phyloP scores from a whole-genome alignment of 495 filamentous ascomycete genomes.

The Xylaria venustula region DNA sequence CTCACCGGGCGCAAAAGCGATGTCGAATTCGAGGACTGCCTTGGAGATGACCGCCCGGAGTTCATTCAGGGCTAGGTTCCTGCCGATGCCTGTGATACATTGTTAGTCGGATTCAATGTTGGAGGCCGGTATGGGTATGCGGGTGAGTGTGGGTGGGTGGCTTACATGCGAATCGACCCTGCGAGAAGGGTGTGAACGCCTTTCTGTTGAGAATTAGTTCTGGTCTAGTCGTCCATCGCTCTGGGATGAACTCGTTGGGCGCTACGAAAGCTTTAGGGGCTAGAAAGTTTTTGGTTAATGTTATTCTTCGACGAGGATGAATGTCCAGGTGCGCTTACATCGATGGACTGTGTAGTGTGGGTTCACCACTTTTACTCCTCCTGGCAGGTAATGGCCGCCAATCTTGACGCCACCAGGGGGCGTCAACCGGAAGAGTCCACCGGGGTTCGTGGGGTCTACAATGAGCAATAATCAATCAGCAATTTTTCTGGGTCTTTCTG shows the following conservation, averaged over 20 bases:
- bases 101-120: background rate
- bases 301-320: background rate
- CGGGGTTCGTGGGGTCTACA: slow-evolving; percentile 48
- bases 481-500: slow-evolving; percentile 31
- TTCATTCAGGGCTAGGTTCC: slow-evolving; percentile 35
- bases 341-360: slow-evolving; percentile 32
- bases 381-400: slow-evolving; percentile 9
- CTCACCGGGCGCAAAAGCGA: slow-evolving; percentile 34
- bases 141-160: no score
- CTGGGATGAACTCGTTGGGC: slow-evolving; percentile 41
- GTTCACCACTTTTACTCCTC: slow-evolving; percentile 22
- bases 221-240: slow-evolving; percentile 41
- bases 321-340: background rate
- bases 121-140: no score
- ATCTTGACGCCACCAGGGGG: slow-evolving; percentile 25
- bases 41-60: slow-evolving; percentile 37
- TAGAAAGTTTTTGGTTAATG: background rate
- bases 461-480: slow-evolving; percentile 52
- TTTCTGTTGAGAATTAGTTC: slow-evolving; percentile 35
- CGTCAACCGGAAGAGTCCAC: slow-evolving; percentile 36
- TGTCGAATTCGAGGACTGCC: slow-evolving; percentile 33
- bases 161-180: slow-evolving; percentile 12
- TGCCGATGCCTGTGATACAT: slow-evolving; percentile 22
- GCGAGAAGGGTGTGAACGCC: slow-evolving; percentile 34
- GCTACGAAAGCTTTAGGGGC: slow-evolving; percentile 27